These are phyloP conservation scores for Meyerozyma carpophila DNA, from an alignment of 1,139 yeast species.

Conservation along the genomic window DNA sequence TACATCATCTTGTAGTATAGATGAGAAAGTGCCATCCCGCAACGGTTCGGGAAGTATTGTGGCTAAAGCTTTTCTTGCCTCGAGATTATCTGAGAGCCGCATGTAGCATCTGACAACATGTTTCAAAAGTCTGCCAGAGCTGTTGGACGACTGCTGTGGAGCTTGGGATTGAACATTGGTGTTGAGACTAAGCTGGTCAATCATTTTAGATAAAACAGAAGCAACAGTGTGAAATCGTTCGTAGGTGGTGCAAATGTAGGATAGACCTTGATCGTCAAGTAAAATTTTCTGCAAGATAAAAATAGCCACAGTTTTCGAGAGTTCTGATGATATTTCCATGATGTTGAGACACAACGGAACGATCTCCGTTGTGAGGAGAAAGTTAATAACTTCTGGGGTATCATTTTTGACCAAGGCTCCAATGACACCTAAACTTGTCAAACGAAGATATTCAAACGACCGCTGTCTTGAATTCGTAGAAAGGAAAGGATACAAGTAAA, in stretches of 20 bases:
- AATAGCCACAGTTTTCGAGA: slow-evolving; percentile 93
- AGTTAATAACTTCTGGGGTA: slow-evolving; percentile 90
- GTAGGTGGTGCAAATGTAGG: slow-evolving; percentile 89
- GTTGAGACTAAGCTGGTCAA: slow-evolving; percentile 57
- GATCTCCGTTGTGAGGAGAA: slow-evolving; percentile 86
- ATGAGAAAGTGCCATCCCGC: slow-evolving; percentile 84
- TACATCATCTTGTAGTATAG: slow-evolving; percentile 75
- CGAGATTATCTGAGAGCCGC: slow-evolving; percentile 82
- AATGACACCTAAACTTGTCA: slow-evolving; percentile 91
- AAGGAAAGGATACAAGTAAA: slow-evolving; percentile 87
- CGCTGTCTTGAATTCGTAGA: slow-evolving; percentile 89
- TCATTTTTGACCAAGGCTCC: slow-evolving; percentile 97
- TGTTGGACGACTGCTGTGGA: slow-evolving; percentile 24
- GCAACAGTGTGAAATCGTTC: slow-evolving; percentile 95
- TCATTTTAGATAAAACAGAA: slow-evolving; percentile 82
- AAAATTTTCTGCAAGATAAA: slow-evolving; percentile 89
- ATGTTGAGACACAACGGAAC: slow-evolving; percentile 91
- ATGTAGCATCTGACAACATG: slow-evolving; percentile 93
- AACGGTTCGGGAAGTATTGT: slow-evolving; percentile 82
- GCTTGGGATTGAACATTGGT: slow-evolving; percentile 39
- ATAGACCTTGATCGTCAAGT: slow-evolving; percentile 85
- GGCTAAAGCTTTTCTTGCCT: slow-evolving; percentile 84
- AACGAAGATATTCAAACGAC: slow-evolving; percentile 86
- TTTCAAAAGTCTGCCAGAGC: slow-evolving; percentile 78
- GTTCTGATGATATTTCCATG: slow-evolving; percentile 92